Evolutionary conservation across 2,329 filamentous ascomycete species (phyloP).

Genomic region (Fusarium brevicatenulatum): DNA sequence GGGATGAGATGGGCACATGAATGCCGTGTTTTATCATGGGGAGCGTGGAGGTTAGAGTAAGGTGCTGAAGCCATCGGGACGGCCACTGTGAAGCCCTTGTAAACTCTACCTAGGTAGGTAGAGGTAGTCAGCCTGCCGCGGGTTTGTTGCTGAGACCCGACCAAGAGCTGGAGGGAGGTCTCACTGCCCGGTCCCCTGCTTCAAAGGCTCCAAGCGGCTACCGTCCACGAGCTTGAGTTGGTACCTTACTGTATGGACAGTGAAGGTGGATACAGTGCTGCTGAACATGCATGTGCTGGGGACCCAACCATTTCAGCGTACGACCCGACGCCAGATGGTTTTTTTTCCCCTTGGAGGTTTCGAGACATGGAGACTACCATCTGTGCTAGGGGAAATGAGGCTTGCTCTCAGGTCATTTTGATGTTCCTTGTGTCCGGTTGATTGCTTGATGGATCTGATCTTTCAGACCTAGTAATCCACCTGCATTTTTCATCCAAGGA

Average conservation of each 20-base stretch:
- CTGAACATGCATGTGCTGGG: constrained; percentile 18
- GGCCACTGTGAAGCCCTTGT: constrained; percentile 7
- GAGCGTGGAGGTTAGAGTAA: neutral
- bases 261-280: constrained; percentile 1
- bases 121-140: neutral
- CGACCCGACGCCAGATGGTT: neutral
- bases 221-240: neutral
- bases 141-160: constrained; percentile 9
- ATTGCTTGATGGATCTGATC: neutral
- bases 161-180: neutral
- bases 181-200: constrained; percentile 4
- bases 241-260: neutral
- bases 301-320: constrained; percentile 11
- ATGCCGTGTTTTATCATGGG: neutral
- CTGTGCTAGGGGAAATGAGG: neutral
- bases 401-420: constrained; percentile 18
- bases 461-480: neutral
- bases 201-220: neutral
- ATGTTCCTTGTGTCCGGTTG: constrained; percentile 15
- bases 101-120: neutral
- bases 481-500: neutral
- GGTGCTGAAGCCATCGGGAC: neutral
- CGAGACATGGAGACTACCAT: constrained; percentile 22
- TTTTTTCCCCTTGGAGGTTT: neutral
- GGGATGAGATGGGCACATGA: neutral